Conservation (phyloP, 305 asterid species). For the Solanum hybrid region DNA sequence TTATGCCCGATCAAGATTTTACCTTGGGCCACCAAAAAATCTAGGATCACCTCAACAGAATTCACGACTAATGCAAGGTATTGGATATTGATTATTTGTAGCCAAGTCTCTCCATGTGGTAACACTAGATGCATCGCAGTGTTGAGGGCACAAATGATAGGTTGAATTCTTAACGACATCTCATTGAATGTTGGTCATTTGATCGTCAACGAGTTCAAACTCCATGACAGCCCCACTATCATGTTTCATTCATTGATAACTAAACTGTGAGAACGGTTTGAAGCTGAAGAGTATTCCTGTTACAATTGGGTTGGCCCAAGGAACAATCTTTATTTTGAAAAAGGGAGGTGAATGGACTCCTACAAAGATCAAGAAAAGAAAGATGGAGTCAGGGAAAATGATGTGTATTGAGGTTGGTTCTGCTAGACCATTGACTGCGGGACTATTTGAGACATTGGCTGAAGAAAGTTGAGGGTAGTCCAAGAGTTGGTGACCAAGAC, state of each 20-base stretch:
- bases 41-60: not conserved
- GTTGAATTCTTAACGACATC: not conserved
- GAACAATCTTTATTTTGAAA: too few species aligned
- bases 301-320: too few species aligned
- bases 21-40: not conserved
- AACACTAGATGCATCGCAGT: not conserved
- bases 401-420: not conserved
- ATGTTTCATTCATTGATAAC: too few species aligned
- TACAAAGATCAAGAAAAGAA: too few species aligned
- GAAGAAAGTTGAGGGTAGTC: not conserved
- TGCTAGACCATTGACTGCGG: not conserved
- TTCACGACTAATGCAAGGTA: not conserved
- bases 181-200: not conserved
- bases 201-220: not conserved
- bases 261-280: not conserved
- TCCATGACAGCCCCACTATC: not conserved
- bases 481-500: not conserved
- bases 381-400: not conserved
- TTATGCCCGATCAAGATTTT: too few species aligned
- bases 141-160: not conserved
- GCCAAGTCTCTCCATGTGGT: not conserved
- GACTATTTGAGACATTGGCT: not conserved
- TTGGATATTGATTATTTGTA: not conserved
- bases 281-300: not conserved
- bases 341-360: not conserved